A percentile compares a stretch with the other conserved stretches of the same genome.
These are phyloP conservation scores for Vararia minispora DNA, from an alignment of 768 basidiomycete genomes.

Conservation along the genomic window DNA sequence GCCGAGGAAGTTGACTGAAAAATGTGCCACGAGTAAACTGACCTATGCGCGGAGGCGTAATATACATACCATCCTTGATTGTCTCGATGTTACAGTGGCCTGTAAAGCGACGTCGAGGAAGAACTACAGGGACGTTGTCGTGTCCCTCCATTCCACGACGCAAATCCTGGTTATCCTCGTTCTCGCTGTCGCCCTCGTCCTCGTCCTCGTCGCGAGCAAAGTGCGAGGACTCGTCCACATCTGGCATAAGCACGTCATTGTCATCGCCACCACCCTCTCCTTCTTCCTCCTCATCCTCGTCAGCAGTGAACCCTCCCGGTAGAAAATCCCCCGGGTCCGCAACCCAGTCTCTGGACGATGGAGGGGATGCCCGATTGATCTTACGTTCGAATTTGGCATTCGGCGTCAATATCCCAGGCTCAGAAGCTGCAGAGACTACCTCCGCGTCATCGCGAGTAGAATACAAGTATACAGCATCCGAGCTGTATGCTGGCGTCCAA, in stretches of 20 bases:
- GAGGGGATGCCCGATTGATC: not conserved
- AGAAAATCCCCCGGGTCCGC: too few species aligned
- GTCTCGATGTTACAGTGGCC: constrained; percentile 77
- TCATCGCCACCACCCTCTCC: constrained; percentile 19
- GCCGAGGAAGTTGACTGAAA: constrained; percentile 74
- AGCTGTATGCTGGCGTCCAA: constrained; percentile 48
- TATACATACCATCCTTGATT: constrained; percentile 68
- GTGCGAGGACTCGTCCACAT: too few species aligned
- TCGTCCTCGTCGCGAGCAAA: constrained; percentile 20
- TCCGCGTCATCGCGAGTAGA: constrained; percentile 57
- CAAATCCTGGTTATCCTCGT: constrained; percentile 11
- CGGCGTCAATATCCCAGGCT: constrained; percentile 13
- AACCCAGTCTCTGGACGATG: not conserved
- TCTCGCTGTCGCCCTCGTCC: constrained; percentile 18
- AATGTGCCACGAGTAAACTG: not conserved
- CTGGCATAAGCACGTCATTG: constrained; percentile 15
- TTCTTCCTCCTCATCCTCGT: constrained; percentile 21
- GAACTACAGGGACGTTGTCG: constrained; percentile 38
- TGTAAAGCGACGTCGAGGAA: constrained; percentile 50
- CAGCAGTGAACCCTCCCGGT: too few species aligned
- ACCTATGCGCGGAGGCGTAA: not conserved
- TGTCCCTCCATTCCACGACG: constrained; percentile 8
- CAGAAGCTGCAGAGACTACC: constrained; percentile 1
- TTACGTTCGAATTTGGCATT: constrained; percentile 3
- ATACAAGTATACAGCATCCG: constrained; percentile 62